Percentiles rank a stretch among this genome's conserved stretches.
Evolutionary conservation across 352 stramenopile genomes (phyloP).

Genomic region (Phytopythium kandeliae): DNA sequence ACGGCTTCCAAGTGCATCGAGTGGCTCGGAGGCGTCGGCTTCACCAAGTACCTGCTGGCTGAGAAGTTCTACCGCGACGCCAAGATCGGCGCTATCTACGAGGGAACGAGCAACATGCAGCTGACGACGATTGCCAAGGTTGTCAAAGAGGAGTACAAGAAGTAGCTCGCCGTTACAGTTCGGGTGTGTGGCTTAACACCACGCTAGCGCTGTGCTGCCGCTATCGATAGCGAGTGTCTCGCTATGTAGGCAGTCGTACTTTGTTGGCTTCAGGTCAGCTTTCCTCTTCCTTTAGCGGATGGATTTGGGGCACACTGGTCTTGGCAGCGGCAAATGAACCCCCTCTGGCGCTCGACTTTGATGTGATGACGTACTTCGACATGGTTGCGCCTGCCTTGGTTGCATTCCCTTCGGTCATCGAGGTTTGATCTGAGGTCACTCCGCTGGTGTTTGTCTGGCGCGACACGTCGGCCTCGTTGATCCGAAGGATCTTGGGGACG

Average conservation of each 20-base stretch:
- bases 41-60: constrained; percentile 91
- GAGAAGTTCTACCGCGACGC: constrained; percentile 98
- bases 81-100: constrained; percentile 97
- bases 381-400: no score
- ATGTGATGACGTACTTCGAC: no score
- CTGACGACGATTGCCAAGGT: constrained; percentile 92
- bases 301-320: no score
- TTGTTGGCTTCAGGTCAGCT: no score
- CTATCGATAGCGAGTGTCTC: no score
- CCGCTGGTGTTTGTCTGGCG: constrained; percentile 2
- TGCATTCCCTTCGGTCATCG: no score
- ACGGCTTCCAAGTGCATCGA: constrained; percentile 96
- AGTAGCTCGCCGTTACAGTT: constrained; percentile 37
- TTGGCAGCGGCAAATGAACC: no score
- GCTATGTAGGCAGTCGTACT: no score
- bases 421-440: neutral
- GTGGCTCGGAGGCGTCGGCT: constrained; percentile 93
- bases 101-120: constrained; percentile 98
- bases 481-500: constrained; percentile 30
- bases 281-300: no score
- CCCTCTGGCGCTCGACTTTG: no score
- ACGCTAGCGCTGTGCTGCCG: no score
- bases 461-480: constrained; percentile 17
- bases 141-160: constrained; percentile 86
- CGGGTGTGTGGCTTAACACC: no score